Evolutionary conservation across 352 stramenopile genomes (phyloP), one percentile per base, ranked within the genome.

Genomic region (Plasmopara halstedii): DNA sequence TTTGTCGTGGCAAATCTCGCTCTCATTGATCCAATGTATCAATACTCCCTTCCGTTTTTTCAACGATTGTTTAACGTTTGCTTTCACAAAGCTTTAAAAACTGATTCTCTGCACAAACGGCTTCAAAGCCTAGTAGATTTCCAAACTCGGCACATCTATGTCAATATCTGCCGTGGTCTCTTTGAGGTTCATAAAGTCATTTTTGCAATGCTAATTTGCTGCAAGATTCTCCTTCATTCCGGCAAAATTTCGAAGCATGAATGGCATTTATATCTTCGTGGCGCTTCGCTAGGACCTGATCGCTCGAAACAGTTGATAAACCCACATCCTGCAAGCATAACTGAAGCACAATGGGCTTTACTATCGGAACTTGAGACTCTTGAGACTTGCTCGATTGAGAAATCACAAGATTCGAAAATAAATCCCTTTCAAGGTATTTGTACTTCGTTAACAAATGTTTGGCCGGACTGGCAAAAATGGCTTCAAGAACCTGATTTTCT

Each of bases 21-120:
- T 11, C 59, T 86, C 8, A 95, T 97, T 43, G 91, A 97, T 41
- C 90, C 91, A 2, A 97, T 97, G 91, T 97, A 97, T 68, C 91
- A 97, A 69, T 97, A 97, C 66, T 97, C 88, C 31, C 62, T 97
- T 20, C 75, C 84, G 2, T 97, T 95, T 62, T 97, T 96, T 43
- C 84, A 95, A 47, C 63, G 70, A 0, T 71, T 97, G 18, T 97
- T 97, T 63, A 85, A 92, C 42, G 85, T 88, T 46, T 97, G 90
- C 56, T 94, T 97, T 27, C 70, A 88, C 37, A 73, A 89, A 54
- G 77, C 75, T 3, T 64, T 75, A 0, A 70, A 67, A 35, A 72
- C 73, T 0, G 67, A 81, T 45, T 48, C 53, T 0, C 62, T 97
- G 4, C 51, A 62, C 2, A 59, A 56, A 32, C 72, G 92, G 0